Evolutionary conservation across 352 stramenopile genomes (phyloP).

Genomic region (Phytopythium cucurbitacearum): DNA sequence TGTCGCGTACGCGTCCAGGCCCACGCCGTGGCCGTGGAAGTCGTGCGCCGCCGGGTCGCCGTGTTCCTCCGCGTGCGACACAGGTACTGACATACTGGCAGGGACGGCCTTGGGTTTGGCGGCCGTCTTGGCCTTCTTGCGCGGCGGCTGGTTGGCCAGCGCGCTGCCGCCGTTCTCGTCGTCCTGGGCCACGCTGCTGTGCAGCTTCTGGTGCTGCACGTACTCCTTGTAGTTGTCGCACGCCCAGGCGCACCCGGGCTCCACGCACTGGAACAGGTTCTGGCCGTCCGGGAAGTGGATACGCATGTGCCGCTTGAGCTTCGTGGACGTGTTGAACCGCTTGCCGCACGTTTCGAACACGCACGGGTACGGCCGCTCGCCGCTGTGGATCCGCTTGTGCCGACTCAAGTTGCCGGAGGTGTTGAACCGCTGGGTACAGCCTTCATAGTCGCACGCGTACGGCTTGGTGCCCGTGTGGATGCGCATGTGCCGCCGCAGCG

Average conservation of each 20-base stretch:
- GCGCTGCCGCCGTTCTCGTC: conserved; percentile 1
- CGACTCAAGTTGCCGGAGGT: conserved; percentile 85
- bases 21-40: background rate
- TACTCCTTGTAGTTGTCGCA: conserved; percentile 88
- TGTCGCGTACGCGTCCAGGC: background rate
- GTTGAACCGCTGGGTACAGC: conserved; percentile 79
- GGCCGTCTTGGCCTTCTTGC: conserved; percentile 3
- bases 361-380: conserved; percentile 78
- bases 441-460: conserved; percentile 75
- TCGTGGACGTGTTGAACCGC: conserved; percentile 87
- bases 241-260: conserved; percentile 41
- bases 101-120: background rate
- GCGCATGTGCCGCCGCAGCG: conserved; percentile 76
- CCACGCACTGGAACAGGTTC: conserved; percentile 70
- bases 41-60: background rate
- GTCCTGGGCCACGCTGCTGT: conserved; percentile 40
- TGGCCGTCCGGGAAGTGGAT: conserved; percentile 81
- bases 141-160: no score
- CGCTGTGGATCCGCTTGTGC: conserved; percentile 86
- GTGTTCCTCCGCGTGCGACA: no score
- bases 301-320: conserved; percentile 86
- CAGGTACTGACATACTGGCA: no score
- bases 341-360: conserved; percentile 76
- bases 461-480: conserved; percentile 84
- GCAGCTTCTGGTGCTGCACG: conserved; percentile 65